phyloP scores from a whole-genome alignment of 345 rosid genomes.

The Mercurialis annua region DNA sequence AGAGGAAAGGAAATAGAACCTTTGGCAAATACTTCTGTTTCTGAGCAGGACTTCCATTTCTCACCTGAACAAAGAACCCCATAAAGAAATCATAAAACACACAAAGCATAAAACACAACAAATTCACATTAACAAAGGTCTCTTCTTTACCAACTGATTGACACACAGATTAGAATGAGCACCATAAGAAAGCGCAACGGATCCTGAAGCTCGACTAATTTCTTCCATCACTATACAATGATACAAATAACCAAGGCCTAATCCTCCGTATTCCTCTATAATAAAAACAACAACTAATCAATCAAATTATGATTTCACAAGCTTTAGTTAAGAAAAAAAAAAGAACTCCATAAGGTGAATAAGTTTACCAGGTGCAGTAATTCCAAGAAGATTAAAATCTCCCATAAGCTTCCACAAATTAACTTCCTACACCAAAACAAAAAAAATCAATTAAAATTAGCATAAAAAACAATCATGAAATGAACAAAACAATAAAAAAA shows the following conservation, averaged over 20 bases:
- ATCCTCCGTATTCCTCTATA: constrained; percentile 93
- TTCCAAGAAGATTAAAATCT: constrained; percentile 88
- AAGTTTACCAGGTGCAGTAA: constrained; percentile 97
- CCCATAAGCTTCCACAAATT: constrained; percentile 97
- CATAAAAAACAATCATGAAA: not conserved
- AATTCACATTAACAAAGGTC: not conserved
- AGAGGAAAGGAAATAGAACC: constrained; percentile 39
- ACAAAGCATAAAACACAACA: not conserved
- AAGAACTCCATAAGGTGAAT: not conserved
- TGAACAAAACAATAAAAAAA: not conserved
- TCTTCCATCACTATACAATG: constrained; percentile 93
- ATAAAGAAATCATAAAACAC: not conserved
- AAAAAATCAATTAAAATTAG: not conserved
- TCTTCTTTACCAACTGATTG: constrained; percentile 78
- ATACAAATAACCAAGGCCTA: constrained; percentile 93
- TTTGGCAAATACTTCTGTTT: constrained; percentile 83
- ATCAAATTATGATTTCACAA: not conserved
- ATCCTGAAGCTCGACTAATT: constrained; percentile 86
- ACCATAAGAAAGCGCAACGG: constrained; percentile 87
- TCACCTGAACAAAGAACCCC: constrained; percentile 43
- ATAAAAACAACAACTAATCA: constrained; percentile 11
- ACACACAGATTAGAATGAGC: constrained; percentile 94
- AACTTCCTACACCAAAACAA: constrained; percentile 47
- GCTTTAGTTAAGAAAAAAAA: not conserved
- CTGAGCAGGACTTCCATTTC: constrained; percentile 77